Conservation (phyloP, 345 rosid genomes). For the Hypericum androsaemum region DNA sequence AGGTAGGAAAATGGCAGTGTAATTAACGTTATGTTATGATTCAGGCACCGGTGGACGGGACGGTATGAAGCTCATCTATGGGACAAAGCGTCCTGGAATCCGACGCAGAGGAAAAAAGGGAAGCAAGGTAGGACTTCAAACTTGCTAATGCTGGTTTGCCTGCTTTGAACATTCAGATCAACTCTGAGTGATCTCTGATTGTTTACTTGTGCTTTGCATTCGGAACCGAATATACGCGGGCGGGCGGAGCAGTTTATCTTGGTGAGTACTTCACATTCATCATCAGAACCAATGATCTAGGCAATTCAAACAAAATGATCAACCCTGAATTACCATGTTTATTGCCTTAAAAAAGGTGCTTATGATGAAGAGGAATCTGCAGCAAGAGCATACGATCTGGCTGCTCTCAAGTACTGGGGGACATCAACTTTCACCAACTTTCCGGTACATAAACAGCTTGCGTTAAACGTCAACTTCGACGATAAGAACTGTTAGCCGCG, state of each 20-base stretch:
- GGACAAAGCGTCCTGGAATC: slow-evolving; percentile 43
- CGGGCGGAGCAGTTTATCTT: slow-evolving; percentile 25
- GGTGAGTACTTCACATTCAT: slow-evolving; percentile 13
- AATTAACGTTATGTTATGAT: neutral
- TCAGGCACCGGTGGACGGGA: slow-evolving; percentile 37
- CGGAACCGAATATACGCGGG: too few species aligned
- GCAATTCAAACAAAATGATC: neutral
- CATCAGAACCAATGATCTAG: neutral
- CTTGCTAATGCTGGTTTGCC: neutral
- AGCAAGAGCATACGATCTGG: slow-evolving; percentile 35
- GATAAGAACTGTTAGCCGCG: neutral
- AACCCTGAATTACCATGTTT: neutral
- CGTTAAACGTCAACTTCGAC: neutral
- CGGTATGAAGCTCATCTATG: slow-evolving; percentile 39
- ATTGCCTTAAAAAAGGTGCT: slow-evolving; percentile 17
- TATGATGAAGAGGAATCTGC: slow-evolving; percentile 42
- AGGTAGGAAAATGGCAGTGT: neutral
- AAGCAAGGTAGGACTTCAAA: slow-evolving; percentile 22
- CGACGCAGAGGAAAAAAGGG: slow-evolving; percentile 36
- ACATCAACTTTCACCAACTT: slow-evolving; percentile 25
- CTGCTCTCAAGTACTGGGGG: slow-evolving; percentile 37
- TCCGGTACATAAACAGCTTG: slow-evolving; percentile 13
- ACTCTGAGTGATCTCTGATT: slow-evolving; percentile 1
- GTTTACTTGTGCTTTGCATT: too few species aligned
- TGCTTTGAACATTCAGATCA: slow-evolving; percentile 2